These are phyloP conservation scores for Neofusicoccum kwambonambiense DNA, from an alignment of 2,329 filamentous ascomycete species.

Conservation along the genomic window DNA sequence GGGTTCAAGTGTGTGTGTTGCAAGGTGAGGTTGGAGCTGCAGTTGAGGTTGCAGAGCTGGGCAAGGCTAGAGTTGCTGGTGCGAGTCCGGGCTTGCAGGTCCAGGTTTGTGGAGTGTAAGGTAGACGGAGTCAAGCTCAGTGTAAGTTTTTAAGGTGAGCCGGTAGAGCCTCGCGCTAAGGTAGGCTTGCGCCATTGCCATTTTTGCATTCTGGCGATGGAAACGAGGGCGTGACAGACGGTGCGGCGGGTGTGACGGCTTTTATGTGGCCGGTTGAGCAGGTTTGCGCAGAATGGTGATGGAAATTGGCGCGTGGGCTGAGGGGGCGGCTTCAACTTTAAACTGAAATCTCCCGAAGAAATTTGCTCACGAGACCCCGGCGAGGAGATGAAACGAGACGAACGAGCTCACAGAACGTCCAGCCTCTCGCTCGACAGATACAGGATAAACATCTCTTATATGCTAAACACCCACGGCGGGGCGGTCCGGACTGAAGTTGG, in stretches of 20 bases:
- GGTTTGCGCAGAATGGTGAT: constrained; percentile 4
- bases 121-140: background rate
- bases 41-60: background rate
- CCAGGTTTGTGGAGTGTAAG: background rate
- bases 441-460: background rate
- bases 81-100: background rate
- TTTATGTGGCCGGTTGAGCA: background rate
- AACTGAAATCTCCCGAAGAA: background rate
- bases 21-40: background rate
- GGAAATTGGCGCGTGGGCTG: background rate
- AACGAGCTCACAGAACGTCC: too few species aligned
- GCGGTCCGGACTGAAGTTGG: background rate
- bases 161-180: too few species aligned
- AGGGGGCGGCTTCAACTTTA: background rate
- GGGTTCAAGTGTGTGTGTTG: too few species aligned
- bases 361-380: background rate
- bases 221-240: too few species aligned
- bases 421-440: too few species aligned
- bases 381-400: background rate
- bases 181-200: too few species aligned
- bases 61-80: too few species aligned
- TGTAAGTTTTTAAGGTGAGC: background rate
- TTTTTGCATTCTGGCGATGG: too few species aligned
- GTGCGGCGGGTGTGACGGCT: background rate
- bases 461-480: background rate